A percentile compares a stretch with the other conserved stretches of the same genome.
Evolutionary conservation across 192 early-diverging fungal species (phyloP).

Genomic region (Chytriomyces sp.): DNA sequence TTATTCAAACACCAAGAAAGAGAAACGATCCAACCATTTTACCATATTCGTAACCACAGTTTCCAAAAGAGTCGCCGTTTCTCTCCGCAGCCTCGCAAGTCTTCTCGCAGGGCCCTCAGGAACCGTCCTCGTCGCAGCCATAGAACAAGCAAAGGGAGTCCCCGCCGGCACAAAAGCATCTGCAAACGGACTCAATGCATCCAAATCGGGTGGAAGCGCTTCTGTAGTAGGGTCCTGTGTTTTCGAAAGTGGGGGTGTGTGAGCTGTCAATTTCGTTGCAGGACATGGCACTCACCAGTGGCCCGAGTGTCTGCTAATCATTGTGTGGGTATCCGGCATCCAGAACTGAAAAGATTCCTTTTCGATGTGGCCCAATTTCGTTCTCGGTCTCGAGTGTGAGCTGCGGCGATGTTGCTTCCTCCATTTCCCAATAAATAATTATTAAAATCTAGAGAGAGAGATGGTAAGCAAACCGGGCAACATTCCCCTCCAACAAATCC

Average conservation of each 20-base stretch:
- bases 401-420: no score
- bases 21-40: no score
- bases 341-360: neutral
- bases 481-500: neutral
- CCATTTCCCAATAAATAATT: no score
- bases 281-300: neutral
- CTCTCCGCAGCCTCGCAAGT: neutral
- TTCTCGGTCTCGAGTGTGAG: no score
- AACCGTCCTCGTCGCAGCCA: neutral
- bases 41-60: neutral
- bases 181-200: neutral
- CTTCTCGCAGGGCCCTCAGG: neutral
- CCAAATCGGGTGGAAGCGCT: neutral
- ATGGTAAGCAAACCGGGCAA: neutral
- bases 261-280: no score
- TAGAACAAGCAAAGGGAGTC: neutral
- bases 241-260: no score
- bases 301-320: neutral
- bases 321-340: neutral
- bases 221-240: neutral
- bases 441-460: neutral
- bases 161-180: neutral
- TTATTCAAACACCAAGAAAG: no score
- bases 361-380: neutral
- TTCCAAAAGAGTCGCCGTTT: neutral